Evolutionary conservation across 2,329 filamentous ascomycete species (phyloP).

Genomic region (Talaromyces islandicus): DNA sequence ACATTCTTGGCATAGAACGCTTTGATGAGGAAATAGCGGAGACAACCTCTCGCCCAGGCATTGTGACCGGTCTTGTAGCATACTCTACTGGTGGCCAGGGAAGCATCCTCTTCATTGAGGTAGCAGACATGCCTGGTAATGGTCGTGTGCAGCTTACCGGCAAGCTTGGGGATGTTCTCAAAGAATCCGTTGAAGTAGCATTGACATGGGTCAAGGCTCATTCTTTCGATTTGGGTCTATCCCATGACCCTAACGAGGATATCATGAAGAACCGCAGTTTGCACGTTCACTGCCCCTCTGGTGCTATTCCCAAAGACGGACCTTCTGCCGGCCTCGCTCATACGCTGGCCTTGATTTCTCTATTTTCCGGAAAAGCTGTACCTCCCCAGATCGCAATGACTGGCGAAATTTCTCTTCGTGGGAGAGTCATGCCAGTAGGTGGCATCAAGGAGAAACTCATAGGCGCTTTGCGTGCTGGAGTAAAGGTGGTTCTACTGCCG

Average conservation of each 20-base stretch:
- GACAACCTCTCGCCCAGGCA: constrained; percentile 72
- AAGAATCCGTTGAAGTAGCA: constrained; percentile 94
- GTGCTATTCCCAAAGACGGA: constrained; percentile 91
- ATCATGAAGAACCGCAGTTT: constrained; percentile 94
- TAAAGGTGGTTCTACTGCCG: constrained; percentile 88
- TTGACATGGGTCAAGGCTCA: constrained; percentile 96
- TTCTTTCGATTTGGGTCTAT: constrained; percentile 82
- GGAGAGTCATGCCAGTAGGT: constrained; percentile 86
- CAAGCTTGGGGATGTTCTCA: constrained; percentile 92
- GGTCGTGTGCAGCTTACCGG: constrained; percentile 92
- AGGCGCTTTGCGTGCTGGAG: constrained; percentile 83
- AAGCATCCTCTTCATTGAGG: constrained; percentile 96
- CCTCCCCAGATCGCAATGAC: constrained; percentile 96
- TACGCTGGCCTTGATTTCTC: constrained; percentile 83
- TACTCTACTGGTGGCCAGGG: constrained; percentile 91
- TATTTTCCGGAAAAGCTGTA: constrained; percentile 80
- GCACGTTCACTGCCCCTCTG: constrained; percentile 92
- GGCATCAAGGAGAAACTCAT: constrained; percentile 99
- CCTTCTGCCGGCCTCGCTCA: constrained; percentile 82
- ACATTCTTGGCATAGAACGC: constrained; percentile 84
- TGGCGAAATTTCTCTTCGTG: constrained; percentile 70
- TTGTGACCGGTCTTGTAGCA: constrained; percentile 92
- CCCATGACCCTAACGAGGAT: constrained; percentile 72
- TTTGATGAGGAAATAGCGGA: constrained; percentile 96
- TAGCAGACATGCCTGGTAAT: constrained; percentile 91